A percentile compares a stretch with the other conserved stretches of the same genome.
These are phyloP conservation scores for Blastobotrys terrestris DNA, from an alignment of 805 yeast species.

Conservation along the genomic window DNA sequence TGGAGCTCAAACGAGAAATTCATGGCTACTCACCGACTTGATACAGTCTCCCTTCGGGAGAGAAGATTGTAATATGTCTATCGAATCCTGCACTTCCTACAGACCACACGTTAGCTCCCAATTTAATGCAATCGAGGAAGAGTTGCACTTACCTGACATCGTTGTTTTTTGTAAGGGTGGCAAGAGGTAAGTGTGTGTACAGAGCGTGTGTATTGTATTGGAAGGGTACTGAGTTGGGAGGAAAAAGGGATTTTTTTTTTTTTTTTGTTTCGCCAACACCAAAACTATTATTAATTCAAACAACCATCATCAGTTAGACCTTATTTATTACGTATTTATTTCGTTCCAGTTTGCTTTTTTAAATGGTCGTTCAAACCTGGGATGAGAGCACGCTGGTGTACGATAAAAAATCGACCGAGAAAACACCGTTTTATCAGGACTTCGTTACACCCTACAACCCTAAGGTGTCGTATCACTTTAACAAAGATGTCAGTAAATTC, in stretches of 20 bases:
- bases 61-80: slow-evolving; percentile 96
- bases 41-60: slow-evolving; percentile 96
- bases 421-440: slow-evolving; percentile 44
- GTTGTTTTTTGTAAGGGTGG: slow-evolving; percentile 1
- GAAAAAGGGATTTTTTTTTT: not conserved
- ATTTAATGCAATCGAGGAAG: too few species aligned
- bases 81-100: slow-evolving; percentile 89
- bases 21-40: slow-evolving; percentile 52
- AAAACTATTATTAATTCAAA: not conserved
- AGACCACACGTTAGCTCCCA: not conserved
- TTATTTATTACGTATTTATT: too few species aligned
- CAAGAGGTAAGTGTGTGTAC: not conserved
- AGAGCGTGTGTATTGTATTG: not conserved
- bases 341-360: too few species aligned
- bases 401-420: slow-evolving; percentile 37
- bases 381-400: slow-evolving; percentile 33
- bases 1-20: not conserved
- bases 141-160: slow-evolving; percentile 37
- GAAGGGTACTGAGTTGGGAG: not conserved
- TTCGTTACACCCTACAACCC: slow-evolving; percentile 29
- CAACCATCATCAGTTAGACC: too few species aligned
- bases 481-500: slow-evolving; percentile 70
- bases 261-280: not conserved
- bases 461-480: slow-evolving; percentile 80
- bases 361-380: slow-evolving; percentile 21